Conservation (phyloP, 352 stramenopile species). For the Phytopythium helicoides region DNA sequence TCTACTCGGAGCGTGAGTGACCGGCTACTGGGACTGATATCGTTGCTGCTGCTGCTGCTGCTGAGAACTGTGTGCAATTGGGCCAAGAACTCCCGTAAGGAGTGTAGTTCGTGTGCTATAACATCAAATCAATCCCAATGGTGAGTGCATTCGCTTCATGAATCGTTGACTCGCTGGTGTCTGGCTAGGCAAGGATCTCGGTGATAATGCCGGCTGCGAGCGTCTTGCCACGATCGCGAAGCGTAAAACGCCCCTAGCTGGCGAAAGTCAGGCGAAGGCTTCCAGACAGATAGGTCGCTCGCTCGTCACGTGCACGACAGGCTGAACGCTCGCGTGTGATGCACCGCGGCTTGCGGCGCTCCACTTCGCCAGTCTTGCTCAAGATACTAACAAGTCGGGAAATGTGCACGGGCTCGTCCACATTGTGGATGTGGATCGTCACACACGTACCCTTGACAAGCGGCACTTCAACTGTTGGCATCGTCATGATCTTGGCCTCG, state of each 20-base stretch:
- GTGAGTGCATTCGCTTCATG: too few species aligned
- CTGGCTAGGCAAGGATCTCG: constrained; percentile 60
- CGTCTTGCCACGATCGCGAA: constrained; percentile 80
- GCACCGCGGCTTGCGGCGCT: constrained; percentile 82
- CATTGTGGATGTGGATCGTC: constrained; percentile 86
- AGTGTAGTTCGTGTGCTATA: too few species aligned
- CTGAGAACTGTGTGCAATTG: too few species aligned
- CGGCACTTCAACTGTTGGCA: constrained; percentile 81
- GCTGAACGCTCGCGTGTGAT: constrained; percentile 83
- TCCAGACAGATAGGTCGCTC: constrained; percentile 78
- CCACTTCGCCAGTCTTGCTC: constrained; percentile 66
- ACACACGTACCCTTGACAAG: constrained; percentile 82
- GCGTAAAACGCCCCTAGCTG: constrained; percentile 82
- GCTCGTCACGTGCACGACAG: constrained; percentile 82
- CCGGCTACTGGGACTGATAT: too few species aligned
- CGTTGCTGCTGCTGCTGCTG: not conserved
- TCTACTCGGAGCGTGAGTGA: constrained; percentile 22
- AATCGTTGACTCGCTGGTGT: not conserved
- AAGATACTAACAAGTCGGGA: constrained; percentile 77
- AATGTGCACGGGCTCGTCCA: constrained; percentile 83
- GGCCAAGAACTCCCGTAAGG: too few species aligned
- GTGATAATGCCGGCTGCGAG: constrained; percentile 85
- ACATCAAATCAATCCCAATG: too few species aligned
- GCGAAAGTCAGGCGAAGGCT: constrained; percentile 71
- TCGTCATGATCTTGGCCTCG: constrained; percentile 90